Evolutionary conservation across 2,329 filamentous ascomycete genomes (phyloP).

Genomic region (Trichoderma atrobrunneum): DNA sequence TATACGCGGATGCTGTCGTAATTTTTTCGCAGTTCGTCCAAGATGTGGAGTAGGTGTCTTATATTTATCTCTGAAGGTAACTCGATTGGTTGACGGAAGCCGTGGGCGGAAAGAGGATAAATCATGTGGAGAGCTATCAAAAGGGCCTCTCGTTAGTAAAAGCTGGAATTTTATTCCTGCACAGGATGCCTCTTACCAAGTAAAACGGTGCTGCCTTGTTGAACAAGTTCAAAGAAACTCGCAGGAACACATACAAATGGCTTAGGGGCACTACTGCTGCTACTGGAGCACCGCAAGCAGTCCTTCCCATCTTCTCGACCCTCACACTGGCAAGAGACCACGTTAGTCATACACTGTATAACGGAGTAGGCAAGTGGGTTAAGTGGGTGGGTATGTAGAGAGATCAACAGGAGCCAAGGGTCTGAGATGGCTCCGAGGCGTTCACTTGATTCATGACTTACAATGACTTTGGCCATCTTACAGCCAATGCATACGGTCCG

Average conservation of each 20-base stretch:
- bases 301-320: not conserved
- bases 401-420: not conserved
- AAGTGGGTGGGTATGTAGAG: not conserved
- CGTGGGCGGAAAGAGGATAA: not conserved
- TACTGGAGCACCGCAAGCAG: not conserved
- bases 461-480: constrained; percentile 13
- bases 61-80: constrained; percentile 2
- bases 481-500: constrained; percentile 17
- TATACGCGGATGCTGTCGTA: not conserved
- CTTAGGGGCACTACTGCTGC: not conserved
- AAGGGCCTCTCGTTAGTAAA: not conserved
- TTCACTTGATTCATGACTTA: not conserved
- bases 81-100: not conserved
- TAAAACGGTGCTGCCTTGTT: not conserved
- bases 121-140: not conserved
- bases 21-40: not conserved
- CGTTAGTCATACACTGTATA: not conserved
- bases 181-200: constrained; percentile 2
- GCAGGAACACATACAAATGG: constrained; percentile 15
- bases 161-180: not conserved
- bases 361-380: not conserved
- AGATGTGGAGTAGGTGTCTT: not conserved
- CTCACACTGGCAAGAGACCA: not conserved
- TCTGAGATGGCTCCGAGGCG: too few relatives aligned
- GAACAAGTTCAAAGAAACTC: constrained; percentile 10